phyloP scores from a whole-genome alignment of 345 rosid species.

The Euphorbia tirucalli region DNA sequence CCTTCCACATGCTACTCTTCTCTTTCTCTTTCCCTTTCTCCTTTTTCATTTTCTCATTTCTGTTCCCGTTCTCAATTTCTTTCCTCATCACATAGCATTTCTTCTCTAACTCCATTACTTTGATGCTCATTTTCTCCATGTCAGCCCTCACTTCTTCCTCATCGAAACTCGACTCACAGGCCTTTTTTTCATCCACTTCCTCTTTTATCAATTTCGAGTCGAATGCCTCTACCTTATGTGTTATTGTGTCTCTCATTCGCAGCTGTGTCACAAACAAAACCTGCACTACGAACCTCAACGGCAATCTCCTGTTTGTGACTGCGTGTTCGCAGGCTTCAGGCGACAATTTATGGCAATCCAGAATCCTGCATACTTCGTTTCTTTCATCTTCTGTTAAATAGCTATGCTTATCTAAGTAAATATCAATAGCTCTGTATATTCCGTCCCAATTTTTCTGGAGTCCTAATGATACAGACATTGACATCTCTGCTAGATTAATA shows the following conservation, averaged over 20 bases:
- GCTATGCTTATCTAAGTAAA: conserved; percentile 60
- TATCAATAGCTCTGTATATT: conserved; percentile 65
- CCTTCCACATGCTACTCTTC: conserved; percentile 61
- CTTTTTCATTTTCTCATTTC: conserved; percentile 26
- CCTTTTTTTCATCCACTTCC: conserved; percentile 15
- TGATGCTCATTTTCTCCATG: conserved; percentile 58
- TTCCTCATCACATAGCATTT: conserved; percentile 47
- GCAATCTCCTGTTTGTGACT: conserved; percentile 55
- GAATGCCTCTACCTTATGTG: conserved; percentile 28
- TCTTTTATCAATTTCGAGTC: conserved; percentile 26
- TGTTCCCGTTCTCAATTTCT: conserved; percentile 40
- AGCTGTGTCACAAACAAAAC: conserved; percentile 54
- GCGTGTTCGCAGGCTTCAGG: conserved; percentile 63
- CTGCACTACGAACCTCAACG: conserved; percentile 55
- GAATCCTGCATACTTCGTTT: conserved; percentile 57
- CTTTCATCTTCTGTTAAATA: conserved; percentile 56
- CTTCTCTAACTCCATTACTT: conserved; percentile 54
- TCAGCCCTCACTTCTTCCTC: conserved; percentile 45
- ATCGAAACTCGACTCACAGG: conserved; percentile 9
- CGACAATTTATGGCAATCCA: conserved; percentile 70
- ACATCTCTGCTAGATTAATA: conserved; percentile 48
- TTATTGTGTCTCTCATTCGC: conserved; percentile 52
- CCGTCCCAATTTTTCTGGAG: conserved; percentile 51
- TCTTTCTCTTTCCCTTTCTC: conserved; percentile 42
- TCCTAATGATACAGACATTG: conserved; percentile 46